These are phyloP conservation scores for Euphrasia confusa DNA, from an alignment of 257 asterid genomes.

Conservation along the genomic window DNA sequence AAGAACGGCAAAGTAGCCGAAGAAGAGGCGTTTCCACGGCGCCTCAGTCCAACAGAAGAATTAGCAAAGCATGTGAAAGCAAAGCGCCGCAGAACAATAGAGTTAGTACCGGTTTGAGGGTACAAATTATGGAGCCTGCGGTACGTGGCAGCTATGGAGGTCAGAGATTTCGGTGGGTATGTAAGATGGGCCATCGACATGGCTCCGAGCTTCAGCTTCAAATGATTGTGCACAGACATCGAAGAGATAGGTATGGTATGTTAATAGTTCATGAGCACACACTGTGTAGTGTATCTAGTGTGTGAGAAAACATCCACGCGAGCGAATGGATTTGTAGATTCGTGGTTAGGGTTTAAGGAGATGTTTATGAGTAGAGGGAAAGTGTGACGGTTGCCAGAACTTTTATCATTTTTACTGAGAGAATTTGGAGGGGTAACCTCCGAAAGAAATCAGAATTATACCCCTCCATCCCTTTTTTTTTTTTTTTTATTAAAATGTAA, in stretches of 20 bases:
- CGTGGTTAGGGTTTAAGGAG: background rate
- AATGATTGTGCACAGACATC: constrained; percentile 26
- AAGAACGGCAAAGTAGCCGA: constrained; percentile 38
- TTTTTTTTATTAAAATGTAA: too few species aligned
- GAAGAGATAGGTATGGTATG: constrained; percentile 33
- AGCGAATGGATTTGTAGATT: background rate
- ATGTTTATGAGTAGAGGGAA: background rate
- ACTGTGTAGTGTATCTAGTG: background rate
- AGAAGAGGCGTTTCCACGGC: constrained; percentile 33
- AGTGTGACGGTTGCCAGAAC: background rate
- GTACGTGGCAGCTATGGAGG: constrained; percentile 31
- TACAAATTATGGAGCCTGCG: constrained; percentile 33
- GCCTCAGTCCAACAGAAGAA: constrained; percentile 27
- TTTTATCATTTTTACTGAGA: too few species aligned
- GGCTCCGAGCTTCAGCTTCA: constrained; percentile 46
- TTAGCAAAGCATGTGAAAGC: constrained; percentile 34
- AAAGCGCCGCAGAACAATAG: constrained; percentile 23
- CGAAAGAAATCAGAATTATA: too few species aligned
- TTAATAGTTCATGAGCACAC: background rate
- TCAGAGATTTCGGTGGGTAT: constrained; percentile 27
- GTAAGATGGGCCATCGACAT: constrained; percentile 38
- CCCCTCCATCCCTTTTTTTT: too few species aligned
- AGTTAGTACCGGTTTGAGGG: constrained; percentile 17
- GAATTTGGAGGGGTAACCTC: too few species aligned
- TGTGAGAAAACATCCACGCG: constrained; percentile 1